Evolutionary conservation across 164 flowering plant species (phyloP), one percentile per base, ranked within the genome.

Genomic region (Liquidambar formosana): DNA sequence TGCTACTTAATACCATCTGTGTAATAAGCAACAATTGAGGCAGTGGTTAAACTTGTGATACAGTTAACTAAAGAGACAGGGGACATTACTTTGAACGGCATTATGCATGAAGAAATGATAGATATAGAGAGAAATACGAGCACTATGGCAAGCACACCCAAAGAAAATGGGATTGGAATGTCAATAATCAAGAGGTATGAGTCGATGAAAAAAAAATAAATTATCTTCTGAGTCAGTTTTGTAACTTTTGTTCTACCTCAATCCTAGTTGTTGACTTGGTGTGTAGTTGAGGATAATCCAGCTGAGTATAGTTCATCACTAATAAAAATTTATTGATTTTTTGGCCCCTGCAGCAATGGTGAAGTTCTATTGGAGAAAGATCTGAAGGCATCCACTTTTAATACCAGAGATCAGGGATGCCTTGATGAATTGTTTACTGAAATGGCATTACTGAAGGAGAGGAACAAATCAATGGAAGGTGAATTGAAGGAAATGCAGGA

Each of bases 401-500:
- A 67, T 21, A 43, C 57, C 46, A 68, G 62, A 28, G 67, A 65
- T 62, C 70, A 64, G 70, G 57, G 54, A 23, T 53, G 79, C 45
- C 72, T 28, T 45, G 70, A 71, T 62, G 80, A 82, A 45, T 54
- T 77, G 73, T 51, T 62, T 47, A 74, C 49, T 19, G 88, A 89
- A 75, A 71, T 84, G 78, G 78, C 59, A 61, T 48, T 63, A 54
- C 71, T 90, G 70, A 87, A 83, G 83, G 88, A 82, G 54, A 82
- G 68, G 73, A 91, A 92, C 75, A 60, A 71, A 43, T 68, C 69
- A 9, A 89, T 91, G 97, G 99, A 87, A 81, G 75, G 25, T 23
- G 99, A 95, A 75, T 82, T 92, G 73, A 88, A 89, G 79, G 99
- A 93, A 45, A 86, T 93, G 93, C 97, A 89, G 71, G 91, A 80